A percentile compares a stretch with the other conserved stretches of the same genome.
These are phyloP conservation scores for Fusarium continuum DNA, from an alignment of 2,329 filamentous ascomycete genomes.

Conservation along the genomic window DNA sequence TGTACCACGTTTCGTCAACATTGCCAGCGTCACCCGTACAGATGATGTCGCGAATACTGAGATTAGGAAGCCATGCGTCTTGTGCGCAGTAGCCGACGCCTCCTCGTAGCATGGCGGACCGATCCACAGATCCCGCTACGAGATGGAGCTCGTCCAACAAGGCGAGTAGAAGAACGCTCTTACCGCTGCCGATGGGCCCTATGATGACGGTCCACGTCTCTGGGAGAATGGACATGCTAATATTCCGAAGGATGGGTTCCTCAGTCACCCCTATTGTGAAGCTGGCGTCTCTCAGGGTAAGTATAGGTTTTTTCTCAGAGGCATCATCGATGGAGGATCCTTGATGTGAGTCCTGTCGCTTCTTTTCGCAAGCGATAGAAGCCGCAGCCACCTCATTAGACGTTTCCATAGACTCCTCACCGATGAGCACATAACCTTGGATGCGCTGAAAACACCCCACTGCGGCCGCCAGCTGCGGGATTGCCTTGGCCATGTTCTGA, in stretches of 20 bases:
- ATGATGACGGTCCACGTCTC: not conserved
- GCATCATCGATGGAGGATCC: not conserved
- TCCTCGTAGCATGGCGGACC: not conserved
- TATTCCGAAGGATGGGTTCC: not conserved
- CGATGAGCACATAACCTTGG: slow-evolving; percentile 22
- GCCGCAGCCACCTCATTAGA: not conserved
- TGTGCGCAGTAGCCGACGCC: not conserved
- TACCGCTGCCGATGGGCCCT: not conserved
- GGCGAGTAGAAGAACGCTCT: not conserved
- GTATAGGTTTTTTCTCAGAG: not conserved
- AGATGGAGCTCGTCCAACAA: not conserved
- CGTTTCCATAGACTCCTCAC: not conserved
- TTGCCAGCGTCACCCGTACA: not conserved
- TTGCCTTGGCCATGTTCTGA: slow-evolving; percentile 20
- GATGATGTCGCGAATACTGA: not conserved
- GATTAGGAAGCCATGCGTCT: not conserved
- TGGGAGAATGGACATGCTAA: not conserved
- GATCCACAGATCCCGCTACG: not conserved
- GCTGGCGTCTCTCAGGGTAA: not conserved
- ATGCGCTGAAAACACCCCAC: slow-evolving; percentile 47
- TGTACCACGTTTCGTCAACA: not conserved
- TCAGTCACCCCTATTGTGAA: not conserved
- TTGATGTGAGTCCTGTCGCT: not conserved
- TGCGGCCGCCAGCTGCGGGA: too few relatives aligned
- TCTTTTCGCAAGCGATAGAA: not conserved